Evolutionary conservation across 2,329 filamentous ascomycete genomes (phyloP).

Genomic region (Microdochium paspali): DNA sequence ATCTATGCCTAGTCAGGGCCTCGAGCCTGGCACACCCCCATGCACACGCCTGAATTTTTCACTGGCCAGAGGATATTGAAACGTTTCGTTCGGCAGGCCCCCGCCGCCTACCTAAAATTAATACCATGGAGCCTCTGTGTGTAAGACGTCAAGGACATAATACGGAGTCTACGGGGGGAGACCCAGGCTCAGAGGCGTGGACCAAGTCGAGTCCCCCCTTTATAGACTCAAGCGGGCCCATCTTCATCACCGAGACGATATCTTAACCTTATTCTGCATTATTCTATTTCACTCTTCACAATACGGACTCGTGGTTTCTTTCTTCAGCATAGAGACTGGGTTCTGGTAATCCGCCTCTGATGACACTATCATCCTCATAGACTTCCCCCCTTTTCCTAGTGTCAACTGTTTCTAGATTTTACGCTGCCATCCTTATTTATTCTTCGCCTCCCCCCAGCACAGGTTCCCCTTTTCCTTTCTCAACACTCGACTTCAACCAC

Average conservation of each 20-base stretch:
- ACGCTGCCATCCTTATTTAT: neutral
- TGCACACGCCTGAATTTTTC: neutral
- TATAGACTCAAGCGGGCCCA: neutral
- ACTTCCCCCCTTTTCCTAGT: neutral
- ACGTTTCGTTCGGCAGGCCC: neutral
- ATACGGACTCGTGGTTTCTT: neutral
- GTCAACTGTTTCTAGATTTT: neutral
- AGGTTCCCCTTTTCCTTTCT: neutral
- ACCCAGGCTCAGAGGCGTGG: neutral
- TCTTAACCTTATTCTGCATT: neutral
- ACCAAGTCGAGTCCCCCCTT: neutral
- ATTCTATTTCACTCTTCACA: neutral
- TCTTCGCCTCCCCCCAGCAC: neutral
- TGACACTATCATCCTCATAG: neutral
- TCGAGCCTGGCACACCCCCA: neutral
- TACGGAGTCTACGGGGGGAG: neutral
- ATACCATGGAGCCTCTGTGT: neutral
- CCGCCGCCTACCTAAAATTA: neutral
- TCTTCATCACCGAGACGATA: neutral
- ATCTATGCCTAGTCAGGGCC: neutral
- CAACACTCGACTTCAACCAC: neutral
- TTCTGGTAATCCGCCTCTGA: neutral
- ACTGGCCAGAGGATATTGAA: neutral
- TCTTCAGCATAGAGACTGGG: neutral
- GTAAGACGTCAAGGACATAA: neutral